Conservation (phyloP, 352 stramenopile species). For the Globisporangium irregulare region DNA sequence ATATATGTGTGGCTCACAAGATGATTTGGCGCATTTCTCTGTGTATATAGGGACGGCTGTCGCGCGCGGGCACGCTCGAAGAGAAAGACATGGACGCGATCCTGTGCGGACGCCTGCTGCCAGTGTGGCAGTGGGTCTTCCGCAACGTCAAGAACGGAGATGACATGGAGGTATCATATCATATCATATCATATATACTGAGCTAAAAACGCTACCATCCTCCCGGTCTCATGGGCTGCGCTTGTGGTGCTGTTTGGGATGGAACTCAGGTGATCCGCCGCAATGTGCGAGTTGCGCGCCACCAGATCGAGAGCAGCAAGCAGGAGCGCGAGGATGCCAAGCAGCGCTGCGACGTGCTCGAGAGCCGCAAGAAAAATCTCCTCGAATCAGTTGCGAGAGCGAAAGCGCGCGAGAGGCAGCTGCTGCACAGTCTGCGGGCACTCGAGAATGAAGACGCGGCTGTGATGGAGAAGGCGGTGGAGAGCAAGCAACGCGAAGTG, state of each 20-base stretch:
- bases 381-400: conserved; percentile 24
- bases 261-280: conserved; percentile 22
- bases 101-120: conserved; percentile 24
- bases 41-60: conserved; percentile 28
- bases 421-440: conserved; percentile 24
- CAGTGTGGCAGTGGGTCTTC: conserved; percentile 40
- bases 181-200: too few relatives aligned
- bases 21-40: not conserved
- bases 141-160: conserved; percentile 36
- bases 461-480: not conserved
- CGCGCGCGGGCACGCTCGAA: conserved; percentile 27
- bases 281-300: conserved; percentile 31
- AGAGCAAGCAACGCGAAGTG: conserved; percentile 34
- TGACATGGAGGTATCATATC: conserved; percentile 29
- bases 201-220: too few relatives aligned
- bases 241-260: not conserved
- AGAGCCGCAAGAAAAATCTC: conserved; percentile 20
- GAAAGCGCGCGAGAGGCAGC: conserved; percentile 20
- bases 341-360: conserved; percentile 18
- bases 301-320: conserved; percentile 32
- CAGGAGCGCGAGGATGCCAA: conserved; percentile 33
- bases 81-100: conserved; percentile 49
- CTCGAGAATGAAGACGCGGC: conserved; percentile 28
- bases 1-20: not conserved
- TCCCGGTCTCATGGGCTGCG: not conserved